Base-by-base conservation (phyloP, 176 grass and related monocot genomes). In the Musa itinerans region DNA sequence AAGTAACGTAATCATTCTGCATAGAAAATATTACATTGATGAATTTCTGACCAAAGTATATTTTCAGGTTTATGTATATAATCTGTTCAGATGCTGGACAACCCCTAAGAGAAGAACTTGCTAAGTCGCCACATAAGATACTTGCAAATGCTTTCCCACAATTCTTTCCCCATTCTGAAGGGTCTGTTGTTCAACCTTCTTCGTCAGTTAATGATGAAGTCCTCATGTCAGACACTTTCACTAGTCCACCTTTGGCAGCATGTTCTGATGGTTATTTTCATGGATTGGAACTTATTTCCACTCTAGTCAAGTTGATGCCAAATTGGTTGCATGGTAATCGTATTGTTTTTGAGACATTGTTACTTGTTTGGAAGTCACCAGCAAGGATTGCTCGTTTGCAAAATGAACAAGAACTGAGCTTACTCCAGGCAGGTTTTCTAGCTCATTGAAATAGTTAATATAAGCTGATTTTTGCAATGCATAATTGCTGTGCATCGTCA, bases 51-150 rank as follows among this genome's bases (percentile, higher is more conserved):
- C 71, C 68, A 65, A 26, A 78, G 4, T 29, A 51, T 51, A 58
- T 73, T 79, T 90, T 78, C 82, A 99, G 95, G 85, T 94, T 99
- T 72, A 99, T 94, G 95, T 94, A 93, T 76, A 94, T 99, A 81
- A 94, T 99, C 76, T 99, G 90, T 84, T 99, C 88, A 24, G 95
- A 94, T 79, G 78, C 86, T 57, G 95, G 95, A 55, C 86, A 81
- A 21, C 85, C 86, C 34, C 80, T 99, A 74, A 86, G 95, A 73
- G 95, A 94, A 13, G 90, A 94, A 78, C 95, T 99, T 76, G 82
- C 88, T 0, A 99, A 89, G 80, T 99, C 90, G 58, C 95, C 95
- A 43, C 80, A 92, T 54, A 99, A 99, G 85, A 99, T 99, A 81
- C 90, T 99, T 79, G 74, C 84, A 64, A 99, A 88, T 94, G 88